phyloP scores from a whole-genome alignment of 495 filamentous ascomycete species.

The Podospora didyma region DNA sequence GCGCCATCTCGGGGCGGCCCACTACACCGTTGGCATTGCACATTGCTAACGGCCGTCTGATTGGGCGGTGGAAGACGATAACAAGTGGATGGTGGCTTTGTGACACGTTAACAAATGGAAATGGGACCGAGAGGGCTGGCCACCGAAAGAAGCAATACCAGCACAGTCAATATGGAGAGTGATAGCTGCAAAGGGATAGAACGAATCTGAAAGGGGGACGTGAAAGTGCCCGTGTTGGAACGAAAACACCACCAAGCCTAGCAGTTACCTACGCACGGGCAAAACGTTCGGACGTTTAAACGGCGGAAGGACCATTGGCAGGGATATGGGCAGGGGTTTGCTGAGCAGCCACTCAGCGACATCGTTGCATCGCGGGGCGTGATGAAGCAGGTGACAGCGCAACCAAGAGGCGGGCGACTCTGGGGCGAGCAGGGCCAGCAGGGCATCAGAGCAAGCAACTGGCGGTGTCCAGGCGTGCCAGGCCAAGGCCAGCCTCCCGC shows the following conservation, averaged over 20 bases:
- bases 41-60: not conserved
- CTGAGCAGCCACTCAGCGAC: not conserved
- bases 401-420: not conserved
- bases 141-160: not conserved
- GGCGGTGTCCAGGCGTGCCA: not conserved
- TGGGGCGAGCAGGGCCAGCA: too few species aligned
- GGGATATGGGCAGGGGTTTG: not conserved
- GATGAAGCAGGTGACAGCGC: constrained; percentile 7
- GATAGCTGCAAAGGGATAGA: too few species aligned
- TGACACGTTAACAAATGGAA: not conserved
- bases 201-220: too few species aligned
- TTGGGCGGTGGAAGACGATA: not conserved
- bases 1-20: too few species aligned
- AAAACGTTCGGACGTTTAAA: not conserved
- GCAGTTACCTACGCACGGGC: not conserved
- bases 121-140: not conserved
- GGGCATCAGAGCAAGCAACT: too few species aligned
- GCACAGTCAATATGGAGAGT: not conserved
- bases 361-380: constrained; percentile 5
- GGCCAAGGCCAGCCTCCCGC: not conserved
- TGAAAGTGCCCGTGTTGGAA: not conserved
- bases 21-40: not conserved
- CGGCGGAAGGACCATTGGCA: not conserved
- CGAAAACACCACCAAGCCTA: not conserved
- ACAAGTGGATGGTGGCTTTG: not conserved